A percentile compares a stretch with the other conserved stretches of the same genome.
These are phyloP conservation scores for Myriangium duriaei DNA, from an alignment of 2,329 filamentous ascomycete genomes.

Conservation along the genomic window DNA sequence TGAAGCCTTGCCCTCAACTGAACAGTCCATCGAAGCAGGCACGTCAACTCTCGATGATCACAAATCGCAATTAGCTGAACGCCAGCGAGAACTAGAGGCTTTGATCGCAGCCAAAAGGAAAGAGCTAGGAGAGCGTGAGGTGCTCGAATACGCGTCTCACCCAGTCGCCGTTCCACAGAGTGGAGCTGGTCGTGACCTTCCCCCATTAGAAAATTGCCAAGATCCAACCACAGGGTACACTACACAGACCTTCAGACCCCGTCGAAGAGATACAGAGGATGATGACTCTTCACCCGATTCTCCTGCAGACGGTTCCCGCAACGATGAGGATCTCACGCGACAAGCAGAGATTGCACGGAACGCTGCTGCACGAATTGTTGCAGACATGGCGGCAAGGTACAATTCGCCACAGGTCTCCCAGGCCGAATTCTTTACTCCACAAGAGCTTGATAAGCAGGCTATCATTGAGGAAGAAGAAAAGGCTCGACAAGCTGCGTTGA, in stretches of 20 bases:
- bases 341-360: slow-evolving; percentile 18
- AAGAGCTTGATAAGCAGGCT: slow-evolving; percentile 30
- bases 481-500: slow-evolving; percentile 18
- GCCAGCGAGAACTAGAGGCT: slow-evolving; percentile 3
- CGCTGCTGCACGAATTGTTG: slow-evolving; percentile 29
- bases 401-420: slow-evolving; percentile 26
- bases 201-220: neutral
- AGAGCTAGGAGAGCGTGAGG: slow-evolving; percentile 6
- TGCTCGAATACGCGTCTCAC: neutral
- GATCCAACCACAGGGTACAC: slow-evolving; percentile 1
- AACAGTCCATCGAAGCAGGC: neutral
- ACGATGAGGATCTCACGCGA: slow-evolving; percentile 4
- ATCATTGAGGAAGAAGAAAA: slow-evolving; percentile 7
- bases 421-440: slow-evolving; percentile 36
- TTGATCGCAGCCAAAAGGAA: slow-evolving; percentile 5
- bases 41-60: neutral
- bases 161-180: no score
- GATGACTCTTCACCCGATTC: slow-evolving; percentile 4
- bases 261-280: slow-evolving; percentile 6
- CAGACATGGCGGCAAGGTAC: slow-evolving; percentile 32
- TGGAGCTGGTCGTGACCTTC: no score
- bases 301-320: slow-evolving; percentile 3
- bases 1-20: slow-evolving; percentile 5
- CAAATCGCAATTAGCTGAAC: neutral
- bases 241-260: slow-evolving; percentile 6